A percentile compares a stretch with the other conserved stretches of the same genome.
Conservation (phyloP, 768 basidiomycete genomes). For the Serpula lacrymans region DNA sequence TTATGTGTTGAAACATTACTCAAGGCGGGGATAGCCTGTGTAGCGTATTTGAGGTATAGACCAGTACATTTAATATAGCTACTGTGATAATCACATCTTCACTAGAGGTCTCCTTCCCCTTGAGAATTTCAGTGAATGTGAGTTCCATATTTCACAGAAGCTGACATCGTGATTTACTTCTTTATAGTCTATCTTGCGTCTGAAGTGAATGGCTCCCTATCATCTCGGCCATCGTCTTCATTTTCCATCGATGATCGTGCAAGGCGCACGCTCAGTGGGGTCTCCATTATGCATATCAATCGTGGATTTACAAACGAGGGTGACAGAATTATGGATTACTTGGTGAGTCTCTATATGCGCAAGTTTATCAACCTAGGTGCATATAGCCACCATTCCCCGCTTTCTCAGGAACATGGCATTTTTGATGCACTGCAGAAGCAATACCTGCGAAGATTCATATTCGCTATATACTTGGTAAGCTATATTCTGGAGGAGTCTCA, state of each 20-base stretch:
- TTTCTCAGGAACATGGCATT: constrained; percentile 72
- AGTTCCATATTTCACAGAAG: constrained; percentile 3
- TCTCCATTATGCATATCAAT: constrained; percentile 71
- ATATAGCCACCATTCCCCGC: constrained; percentile 3
- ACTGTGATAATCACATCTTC: constrained; percentile 6
- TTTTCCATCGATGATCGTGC: constrained; percentile 36
- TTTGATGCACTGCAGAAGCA: constrained; percentile 83
- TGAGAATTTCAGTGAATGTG: constrained; percentile 75
- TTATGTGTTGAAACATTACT: constrained; percentile 70
- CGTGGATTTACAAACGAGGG: constrained; percentile 81
- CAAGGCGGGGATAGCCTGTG: constrained; percentile 69
- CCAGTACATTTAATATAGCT: constrained; percentile 5
- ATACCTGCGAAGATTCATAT: constrained; percentile 82
- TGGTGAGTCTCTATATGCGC: constrained; percentile 46
- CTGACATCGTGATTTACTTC: not conserved
- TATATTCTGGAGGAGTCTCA: not conserved
- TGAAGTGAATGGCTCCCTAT: constrained; percentile 24
- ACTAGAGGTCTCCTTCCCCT: constrained; percentile 70
- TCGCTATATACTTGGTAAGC: constrained; percentile 78
- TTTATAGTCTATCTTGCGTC: constrained; percentile 25
- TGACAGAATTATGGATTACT: constrained; percentile 75
- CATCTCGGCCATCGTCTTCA: constrained; percentile 29
- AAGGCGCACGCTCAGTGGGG: constrained; percentile 51
- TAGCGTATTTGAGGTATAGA: constrained; percentile 66
- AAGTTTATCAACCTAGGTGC: constrained; percentile 1